Conservation (phyloP, 73 alveolate species). For the Paramecium primaurelia region DNA sequence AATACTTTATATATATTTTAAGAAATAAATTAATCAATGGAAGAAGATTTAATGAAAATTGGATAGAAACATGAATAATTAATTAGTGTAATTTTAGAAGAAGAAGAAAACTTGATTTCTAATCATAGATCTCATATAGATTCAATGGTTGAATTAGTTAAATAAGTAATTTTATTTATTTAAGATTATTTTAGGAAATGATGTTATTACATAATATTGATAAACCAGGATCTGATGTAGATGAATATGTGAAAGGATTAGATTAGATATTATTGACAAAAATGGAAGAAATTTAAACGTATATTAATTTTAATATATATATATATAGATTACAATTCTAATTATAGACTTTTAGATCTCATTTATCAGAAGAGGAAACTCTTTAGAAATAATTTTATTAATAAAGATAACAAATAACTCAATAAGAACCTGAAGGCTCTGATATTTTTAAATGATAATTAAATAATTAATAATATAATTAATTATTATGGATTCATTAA, state of each 20-base stretch:
- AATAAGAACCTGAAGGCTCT: constrained; percentile 69
- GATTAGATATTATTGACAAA: constrained; percentile 85
- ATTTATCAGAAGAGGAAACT: constrained; percentile 50
- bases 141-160: constrained; percentile 94
- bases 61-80: constrained; percentile 93
- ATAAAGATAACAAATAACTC: constrained; percentile 62
- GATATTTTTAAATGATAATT: constrained; percentile 89
- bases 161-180: constrained; percentile 57
- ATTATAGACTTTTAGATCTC: constrained; percentile 38
- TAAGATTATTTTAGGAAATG: constrained; percentile 77
- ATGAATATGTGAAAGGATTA: constrained; percentile 88
- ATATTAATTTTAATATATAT: too few relatives aligned
- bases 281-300: constrained; percentile 72
- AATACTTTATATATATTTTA: neutral
- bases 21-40: constrained; percentile 49
- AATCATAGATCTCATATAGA: constrained; percentile 96
- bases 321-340: neutral
- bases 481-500: neutral
- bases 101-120: constrained; percentile 95
- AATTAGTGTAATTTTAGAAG: constrained; percentile 93
- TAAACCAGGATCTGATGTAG: constrained; percentile 98
- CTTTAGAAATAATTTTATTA: constrained; percentile 50
- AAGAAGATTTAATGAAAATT: constrained; percentile 35
- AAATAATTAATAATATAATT: neutral
- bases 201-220: constrained; percentile 94